A percentile compares a stretch with the other conserved stretches of the same genome.
These are phyloP conservation scores for Aureobasidium leucospermi DNA, from an alignment of 2,329 filamentous ascomycete species.

Conservation along the genomic window DNA sequence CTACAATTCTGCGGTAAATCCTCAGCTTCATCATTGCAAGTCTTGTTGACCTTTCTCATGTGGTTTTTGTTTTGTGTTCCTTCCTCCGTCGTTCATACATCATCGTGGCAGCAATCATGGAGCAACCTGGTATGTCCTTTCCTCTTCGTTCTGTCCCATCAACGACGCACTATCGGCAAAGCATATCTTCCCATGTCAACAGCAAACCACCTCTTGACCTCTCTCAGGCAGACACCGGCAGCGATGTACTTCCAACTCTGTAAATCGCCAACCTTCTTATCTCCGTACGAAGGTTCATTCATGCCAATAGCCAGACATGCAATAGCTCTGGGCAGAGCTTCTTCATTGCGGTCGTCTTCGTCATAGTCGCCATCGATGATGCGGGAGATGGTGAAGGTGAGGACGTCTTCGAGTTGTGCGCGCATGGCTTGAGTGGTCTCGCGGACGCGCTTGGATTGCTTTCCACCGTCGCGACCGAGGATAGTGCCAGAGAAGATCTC, in stretches of 20 bases:
- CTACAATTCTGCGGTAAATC: too few species aligned
- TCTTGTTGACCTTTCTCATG: too few species aligned
- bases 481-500: constrained; percentile 54
- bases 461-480: constrained; percentile 40
- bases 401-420: constrained; percentile 35
- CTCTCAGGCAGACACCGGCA: constrained; percentile 43
- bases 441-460: constrained; percentile 26
- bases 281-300: constrained; percentile 27
- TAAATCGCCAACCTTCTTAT: constrained; percentile 29
- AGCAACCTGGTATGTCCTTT: too few species aligned
- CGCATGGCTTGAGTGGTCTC: constrained; percentile 31
- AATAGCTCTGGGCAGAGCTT: constrained; percentile 42
- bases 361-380: constrained; percentile 36
- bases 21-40: too few species aligned
- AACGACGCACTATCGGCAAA: background rate
- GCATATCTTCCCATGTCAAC: background rate
- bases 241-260: constrained; percentile 49
- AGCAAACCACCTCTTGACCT: constrained; percentile 34
- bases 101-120: too few species aligned
- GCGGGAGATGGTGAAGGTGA: constrained; percentile 33
- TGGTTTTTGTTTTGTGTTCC: too few species aligned
- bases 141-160: background rate
- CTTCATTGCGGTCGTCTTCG: constrained; percentile 27
- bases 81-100: too few species aligned
- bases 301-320: constrained; percentile 42